phyloP scores from a whole-genome alignment of 352 stramenopile species.

The Nothophytophthora sp. region DNA sequence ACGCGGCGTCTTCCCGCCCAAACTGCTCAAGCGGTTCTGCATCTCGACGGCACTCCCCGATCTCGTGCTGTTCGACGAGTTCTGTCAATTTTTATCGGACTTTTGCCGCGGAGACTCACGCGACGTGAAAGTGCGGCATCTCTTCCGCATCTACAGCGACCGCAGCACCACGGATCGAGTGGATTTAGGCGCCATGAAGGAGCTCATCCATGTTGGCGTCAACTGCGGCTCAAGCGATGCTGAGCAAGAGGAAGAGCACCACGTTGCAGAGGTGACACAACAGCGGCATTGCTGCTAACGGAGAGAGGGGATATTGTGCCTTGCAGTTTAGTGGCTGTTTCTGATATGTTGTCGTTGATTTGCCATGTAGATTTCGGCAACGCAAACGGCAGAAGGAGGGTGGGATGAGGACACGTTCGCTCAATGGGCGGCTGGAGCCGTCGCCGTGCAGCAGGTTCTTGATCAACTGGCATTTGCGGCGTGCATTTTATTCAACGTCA shows the following conservation, averaged over 20 bases:
- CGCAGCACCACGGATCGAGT: conserved; percentile 28
- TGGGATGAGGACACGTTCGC: conserved; percentile 54
- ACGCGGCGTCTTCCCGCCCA: conserved; percentile 41
- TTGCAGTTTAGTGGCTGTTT: background rate
- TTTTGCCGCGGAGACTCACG: conserved; percentile 55
- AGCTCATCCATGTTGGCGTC: conserved; percentile 36
- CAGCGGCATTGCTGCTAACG: background rate
- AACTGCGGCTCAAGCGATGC: conserved; percentile 28
- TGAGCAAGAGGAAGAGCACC: conserved; percentile 34
- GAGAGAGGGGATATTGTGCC: background rate
- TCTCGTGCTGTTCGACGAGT: conserved; percentile 79
- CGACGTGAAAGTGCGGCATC: conserved; percentile 37
- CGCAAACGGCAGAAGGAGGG: conserved; percentile 32
- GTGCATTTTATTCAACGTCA: conserved; percentile 78
- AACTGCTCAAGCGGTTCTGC: conserved; percentile 52
- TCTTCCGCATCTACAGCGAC: conserved; percentile 69
- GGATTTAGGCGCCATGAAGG: conserved; percentile 39
- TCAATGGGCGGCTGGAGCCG: conserved; percentile 42
- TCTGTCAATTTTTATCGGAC: conserved; percentile 79
- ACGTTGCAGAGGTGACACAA: conserved; percentile 41
- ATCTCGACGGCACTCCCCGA: conserved; percentile 37
- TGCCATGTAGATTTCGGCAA: conserved; percentile 36
- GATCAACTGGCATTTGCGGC: conserved; percentile 74
- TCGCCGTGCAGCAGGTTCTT: conserved; percentile 52
- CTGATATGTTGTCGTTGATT: background rate